phyloP scores from a whole-genome alignment of 306 rosid genomes.

The Sechiopsis laciniata region DNA sequence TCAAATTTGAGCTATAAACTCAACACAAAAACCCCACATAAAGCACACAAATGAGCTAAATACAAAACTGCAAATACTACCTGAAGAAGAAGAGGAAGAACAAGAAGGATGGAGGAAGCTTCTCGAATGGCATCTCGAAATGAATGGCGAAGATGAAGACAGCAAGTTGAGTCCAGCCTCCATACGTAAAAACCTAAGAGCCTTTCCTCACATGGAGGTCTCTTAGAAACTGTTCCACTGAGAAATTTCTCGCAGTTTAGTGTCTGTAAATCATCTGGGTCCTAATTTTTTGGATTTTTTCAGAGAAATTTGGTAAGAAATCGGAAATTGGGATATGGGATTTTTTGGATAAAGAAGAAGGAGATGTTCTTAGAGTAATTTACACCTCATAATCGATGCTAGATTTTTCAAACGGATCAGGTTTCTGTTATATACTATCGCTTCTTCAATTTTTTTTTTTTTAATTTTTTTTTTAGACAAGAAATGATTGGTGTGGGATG shows the following conservation, averaged over 20 bases:
- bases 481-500: background rate
- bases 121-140: slow-evolving; percentile 49
- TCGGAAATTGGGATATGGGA: background rate
- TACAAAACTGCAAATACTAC: slow-evolving; percentile 7
- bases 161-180: slow-evolving; percentile 61
- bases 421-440: slow-evolving; percentile 13
- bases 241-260: background rate
- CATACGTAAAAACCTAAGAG: slow-evolving; percentile 31
- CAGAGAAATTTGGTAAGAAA: background rate
- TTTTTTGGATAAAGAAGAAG: slow-evolving; percentile 34
- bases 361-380: slow-evolving; percentile 24
- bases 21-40: background rate
- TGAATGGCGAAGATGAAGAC: slow-evolving; percentile 50
- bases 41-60: background rate
- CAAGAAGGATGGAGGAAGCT: slow-evolving; percentile 38
- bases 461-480: background rate
- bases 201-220: background rate
- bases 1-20: slow-evolving; percentile 10
- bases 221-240: background rate
- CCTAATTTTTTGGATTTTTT: background rate
- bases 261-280: slow-evolving; percentile 7
- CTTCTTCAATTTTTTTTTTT: background rate
- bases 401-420: slow-evolving; percentile 29
- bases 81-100: slow-evolving; percentile 40
- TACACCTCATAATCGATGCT: slow-evolving; percentile 32